A percentile compares a stretch with the other conserved stretches of the same genome.
These are phyloP conservation scores for Rhodotorula taiwanensis DNA, from an alignment of 768 basidiomycete species.

Conservation along the genomic window DNA sequence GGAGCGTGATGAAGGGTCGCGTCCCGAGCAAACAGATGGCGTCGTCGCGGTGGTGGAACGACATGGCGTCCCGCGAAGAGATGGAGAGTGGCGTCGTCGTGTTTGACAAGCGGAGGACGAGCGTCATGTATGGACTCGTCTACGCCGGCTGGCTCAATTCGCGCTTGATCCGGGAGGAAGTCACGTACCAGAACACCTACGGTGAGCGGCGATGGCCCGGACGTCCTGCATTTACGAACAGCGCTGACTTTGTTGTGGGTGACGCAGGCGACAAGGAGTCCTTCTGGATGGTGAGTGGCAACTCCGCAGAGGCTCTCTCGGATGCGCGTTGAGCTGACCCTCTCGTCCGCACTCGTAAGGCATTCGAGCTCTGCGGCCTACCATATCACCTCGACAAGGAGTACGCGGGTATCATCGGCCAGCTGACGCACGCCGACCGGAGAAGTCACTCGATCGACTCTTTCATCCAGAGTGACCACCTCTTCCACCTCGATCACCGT, in stretches of 20 bases:
- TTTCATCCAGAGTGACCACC: conserved; percentile 30
- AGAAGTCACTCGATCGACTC: conserved; percentile 33
- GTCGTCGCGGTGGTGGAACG: conserved; percentile 21
- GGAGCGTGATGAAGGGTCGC: conserved; percentile 23
- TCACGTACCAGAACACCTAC: conserved; percentile 36
- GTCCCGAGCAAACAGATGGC: conserved; percentile 18
- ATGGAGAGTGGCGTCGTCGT: conserved; percentile 37
- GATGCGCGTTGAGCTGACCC: not conserved
- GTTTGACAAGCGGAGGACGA: conserved; percentile 26
- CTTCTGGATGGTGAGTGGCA: conserved; percentile 30
- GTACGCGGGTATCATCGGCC: conserved; percentile 32
- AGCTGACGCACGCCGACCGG: conserved; percentile 32
- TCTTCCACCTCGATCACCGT: conserved; percentile 30
- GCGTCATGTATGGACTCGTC: conserved; percentile 22
- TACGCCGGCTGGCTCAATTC: conserved; percentile 32
- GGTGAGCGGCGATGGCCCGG: conserved; percentile 10
- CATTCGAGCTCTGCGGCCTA: conserved; percentile 21
- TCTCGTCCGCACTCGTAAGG: not conserved
- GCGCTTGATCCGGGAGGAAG: conserved; percentile 23
- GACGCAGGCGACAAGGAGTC: conserved; percentile 31
- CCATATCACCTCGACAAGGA: conserved; percentile 25
- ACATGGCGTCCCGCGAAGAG: conserved; percentile 31
- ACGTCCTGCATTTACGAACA: too few relatives aligned
- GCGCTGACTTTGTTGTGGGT: too few relatives aligned
- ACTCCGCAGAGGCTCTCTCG: too few relatives aligned